A percentile compares a stretch with the other conserved stretches of the same genome.
Evolutionary conservation across 2,329 filamentous ascomycete species (phyloP).

Genomic region (Scleromitrula shiraiana): DNA sequence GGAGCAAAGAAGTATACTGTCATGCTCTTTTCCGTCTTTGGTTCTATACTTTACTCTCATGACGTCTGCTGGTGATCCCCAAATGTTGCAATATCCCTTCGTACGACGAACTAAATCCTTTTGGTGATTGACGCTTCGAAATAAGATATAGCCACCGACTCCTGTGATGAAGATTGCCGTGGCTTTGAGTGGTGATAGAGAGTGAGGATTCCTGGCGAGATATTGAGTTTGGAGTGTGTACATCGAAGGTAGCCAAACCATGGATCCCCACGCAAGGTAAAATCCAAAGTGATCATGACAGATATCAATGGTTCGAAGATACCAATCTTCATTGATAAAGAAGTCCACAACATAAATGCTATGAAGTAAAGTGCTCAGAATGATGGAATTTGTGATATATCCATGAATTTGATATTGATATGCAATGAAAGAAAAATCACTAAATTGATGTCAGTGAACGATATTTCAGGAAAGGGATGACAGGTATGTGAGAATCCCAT

Average conservation of each 20-base stretch:
- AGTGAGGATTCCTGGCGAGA: constrained; percentile 35
- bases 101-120: constrained; percentile 36
- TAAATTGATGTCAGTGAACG: constrained; percentile 13
- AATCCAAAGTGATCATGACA: constrained; percentile 37
- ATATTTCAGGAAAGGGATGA: not conserved
- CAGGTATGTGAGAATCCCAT: not conserved
- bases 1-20: constrained; percentile 33
- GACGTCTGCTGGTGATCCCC: constrained; percentile 35
- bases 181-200: constrained; percentile 24
- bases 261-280: constrained; percentile 36
- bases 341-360: constrained; percentile 40
- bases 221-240: constrained; percentile 43
- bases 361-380: constrained; percentile 38
- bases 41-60: constrained; percentile 35
- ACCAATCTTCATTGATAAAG: constrained; percentile 43
- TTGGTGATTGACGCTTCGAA: constrained; percentile 39
- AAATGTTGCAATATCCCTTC: constrained; percentile 35
- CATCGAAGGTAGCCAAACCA: constrained; percentile 37
- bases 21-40: constrained; percentile 34
- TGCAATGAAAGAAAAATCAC: constrained; percentile 33
- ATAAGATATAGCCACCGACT: constrained; percentile 35
- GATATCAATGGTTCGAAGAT: constrained; percentile 37
- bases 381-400: constrained; percentile 34
- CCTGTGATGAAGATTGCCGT: constrained; percentile 27
- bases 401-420: constrained; percentile 37